phyloP scores from a whole-genome alignment of 108 stramenopile species.

The Cyclostephanos tholiformis region DNA sequence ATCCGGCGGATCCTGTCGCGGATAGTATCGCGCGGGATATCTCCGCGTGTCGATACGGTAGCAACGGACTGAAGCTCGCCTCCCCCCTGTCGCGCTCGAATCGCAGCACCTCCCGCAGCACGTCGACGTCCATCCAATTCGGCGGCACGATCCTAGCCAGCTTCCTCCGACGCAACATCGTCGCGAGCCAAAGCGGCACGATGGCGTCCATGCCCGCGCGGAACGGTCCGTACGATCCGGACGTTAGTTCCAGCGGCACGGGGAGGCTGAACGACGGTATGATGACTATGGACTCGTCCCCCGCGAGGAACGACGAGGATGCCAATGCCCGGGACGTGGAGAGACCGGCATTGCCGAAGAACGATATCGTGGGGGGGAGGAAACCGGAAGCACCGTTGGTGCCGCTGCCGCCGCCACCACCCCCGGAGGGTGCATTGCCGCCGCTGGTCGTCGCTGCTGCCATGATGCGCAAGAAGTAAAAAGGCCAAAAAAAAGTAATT shows the following conservation, averaged over 20 bases:
- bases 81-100: constrained; percentile 61
- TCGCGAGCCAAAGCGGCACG: constrained; percentile 84
- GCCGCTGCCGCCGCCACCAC: neutral
- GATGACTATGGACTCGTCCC: constrained; percentile 56
- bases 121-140: constrained; percentile 56
- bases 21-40: constrained; percentile 58
- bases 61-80: constrained; percentile 45
- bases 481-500: too few relatives aligned
- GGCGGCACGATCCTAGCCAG: constrained; percentile 64
- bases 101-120: constrained; percentile 54
- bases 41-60: constrained; percentile 83
- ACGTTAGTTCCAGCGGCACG: constrained; percentile 43
- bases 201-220: constrained; percentile 69
- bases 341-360: constrained; percentile 28
- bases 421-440: too few relatives aligned
- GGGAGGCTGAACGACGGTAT: constrained; percentile 63
- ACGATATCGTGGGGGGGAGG: constrained; percentile 9
- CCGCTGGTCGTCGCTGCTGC: neutral
- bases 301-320: constrained; percentile 58
- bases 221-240: constrained; percentile 59
- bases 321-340: constrained; percentile 27
- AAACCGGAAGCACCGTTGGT: neutral
- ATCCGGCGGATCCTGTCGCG: constrained; percentile 40
- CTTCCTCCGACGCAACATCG: constrained; percentile 58
- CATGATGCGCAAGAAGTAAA: too few relatives aligned